Percentiles rank a stretch among this genome's conserved stretches.
Evolutionary conservation across 1,284 basidiomycete species (phyloP).

Genomic region (Pisolithus thermaeus): DNA sequence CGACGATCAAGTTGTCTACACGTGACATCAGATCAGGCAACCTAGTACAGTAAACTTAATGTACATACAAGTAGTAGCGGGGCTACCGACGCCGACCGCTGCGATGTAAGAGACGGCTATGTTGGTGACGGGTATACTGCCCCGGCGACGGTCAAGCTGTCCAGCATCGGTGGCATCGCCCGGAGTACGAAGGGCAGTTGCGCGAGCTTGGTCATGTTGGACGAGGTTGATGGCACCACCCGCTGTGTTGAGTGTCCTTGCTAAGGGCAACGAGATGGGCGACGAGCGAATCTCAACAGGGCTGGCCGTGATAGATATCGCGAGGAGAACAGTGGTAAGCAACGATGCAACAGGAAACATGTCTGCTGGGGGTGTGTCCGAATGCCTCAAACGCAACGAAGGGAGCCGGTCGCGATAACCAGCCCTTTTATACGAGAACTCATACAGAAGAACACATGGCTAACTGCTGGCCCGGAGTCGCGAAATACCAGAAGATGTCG

Average conservation of each 20-base stretch:
- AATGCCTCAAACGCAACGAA: slow-evolving; percentile 1
- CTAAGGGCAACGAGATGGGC: slow-evolving; percentile 41
- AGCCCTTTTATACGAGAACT: slow-evolving; percentile 17
- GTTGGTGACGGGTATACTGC: slow-evolving; percentile 38
- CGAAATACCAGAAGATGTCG: neutral
- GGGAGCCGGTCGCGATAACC: neutral
- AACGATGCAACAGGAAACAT: slow-evolving; percentile 31
- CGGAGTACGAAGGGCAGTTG: slow-evolving; percentile 36
- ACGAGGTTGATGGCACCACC: slow-evolving; percentile 44
- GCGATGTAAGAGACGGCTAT: slow-evolving; percentile 47
- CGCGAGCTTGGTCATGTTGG: slow-evolving; percentile 50
- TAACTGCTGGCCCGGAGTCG: neutral
- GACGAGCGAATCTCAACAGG: slow-evolving; percentile 37
- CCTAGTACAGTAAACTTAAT: neutral
- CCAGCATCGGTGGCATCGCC: slow-evolving; percentile 29
- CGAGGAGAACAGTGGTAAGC: slow-evolving; percentile 38
- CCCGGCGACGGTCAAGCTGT: slow-evolving; percentile 32
- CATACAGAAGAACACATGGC: neutral
- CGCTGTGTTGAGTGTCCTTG: slow-evolving; percentile 44
- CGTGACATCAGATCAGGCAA: neutral
- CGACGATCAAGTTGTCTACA: slow-evolving; percentile 22
- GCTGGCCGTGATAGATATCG: slow-evolving; percentile 41
- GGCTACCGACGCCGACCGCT: slow-evolving; percentile 51
- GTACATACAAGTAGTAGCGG: slow-evolving; percentile 47
- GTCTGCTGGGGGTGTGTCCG: slow-evolving; percentile 3